Evolutionary conservation across 148 eudicot species (phyloP), one percentile per base, ranked within the genome.

Genomic region (Dianthus caryophyllus): DNA sequence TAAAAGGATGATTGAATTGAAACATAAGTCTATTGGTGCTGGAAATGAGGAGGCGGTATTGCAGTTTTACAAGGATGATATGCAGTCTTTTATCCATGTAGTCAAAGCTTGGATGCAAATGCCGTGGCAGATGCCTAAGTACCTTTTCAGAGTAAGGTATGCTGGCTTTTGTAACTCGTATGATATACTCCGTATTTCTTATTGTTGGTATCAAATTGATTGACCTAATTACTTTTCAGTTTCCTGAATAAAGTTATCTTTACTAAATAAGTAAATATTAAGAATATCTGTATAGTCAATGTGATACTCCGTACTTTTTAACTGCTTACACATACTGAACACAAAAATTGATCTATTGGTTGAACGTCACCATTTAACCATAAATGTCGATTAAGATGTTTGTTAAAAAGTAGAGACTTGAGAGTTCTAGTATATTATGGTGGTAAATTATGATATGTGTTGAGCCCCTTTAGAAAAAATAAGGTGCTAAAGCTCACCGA

Each of bases 141-240:
- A 75, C 73, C 90, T 94, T 77, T 94, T 94, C 71, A 73, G 76
- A 76, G 66, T 83, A 57, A 88, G 98, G 98, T 93, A 83, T 64
- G 74, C 52, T 33, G 18, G 20, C 63, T 11, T 49, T 10, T 47
- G 53, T 36, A 27, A 25, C 16, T 15, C 20, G 38, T 20, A 59
- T 24, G n/a, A 11, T n/a, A 66, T 59, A 15, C 16, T 2, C 16
- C 38, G 24, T 54, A 10, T 33, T 54, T 33, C 14, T 5, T 20
- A n/a, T n/a, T n/a, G n/a, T n/a, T n/a, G 54, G 3, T 50, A 20
- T 6, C n/a, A 54, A 26, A 54, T 11, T 54, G 31, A 63, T 20
- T 49, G 14, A 4, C 26, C 5, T 49, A n/a, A 24, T 46, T 25
- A 46, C 53, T 15, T 11, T 46, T 64, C 66, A n/a, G 44, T 41